Conservation (phyloP, 225 moss, liverwort and hornwort species). For the Rhytidiadelphus loreus region DNA sequence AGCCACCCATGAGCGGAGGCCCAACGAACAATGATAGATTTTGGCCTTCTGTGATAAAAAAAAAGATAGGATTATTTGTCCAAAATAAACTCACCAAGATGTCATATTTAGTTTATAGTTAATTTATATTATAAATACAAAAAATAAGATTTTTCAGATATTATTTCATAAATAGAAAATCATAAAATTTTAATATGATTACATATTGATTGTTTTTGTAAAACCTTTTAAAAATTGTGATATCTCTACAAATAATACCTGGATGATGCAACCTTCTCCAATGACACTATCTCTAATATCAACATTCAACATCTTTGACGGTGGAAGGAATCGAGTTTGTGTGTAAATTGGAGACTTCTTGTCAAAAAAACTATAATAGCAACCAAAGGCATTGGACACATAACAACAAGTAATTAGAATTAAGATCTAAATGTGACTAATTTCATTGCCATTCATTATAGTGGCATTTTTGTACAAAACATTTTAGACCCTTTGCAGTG, state of each 20-base stretch:
- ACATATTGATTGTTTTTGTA: background rate
- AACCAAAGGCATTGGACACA: constrained; percentile 7
- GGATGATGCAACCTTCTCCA: constrained; percentile 82
- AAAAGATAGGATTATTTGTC: background rate
- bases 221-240: background rate
- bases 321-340: constrained; percentile 65
- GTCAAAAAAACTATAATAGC: constrained; percentile 60
- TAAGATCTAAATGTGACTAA: background rate
- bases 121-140: background rate
- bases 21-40: constrained; percentile 71
- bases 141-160: background rate
- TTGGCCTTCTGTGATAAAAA: constrained; percentile 31
- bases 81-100: background rate
- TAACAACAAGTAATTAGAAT: background rate
- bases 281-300: constrained; percentile 72
- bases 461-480: background rate
- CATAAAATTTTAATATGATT: constrained; percentile 7
- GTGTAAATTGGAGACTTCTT: constrained; percentile 75
- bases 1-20: constrained; percentile 59
- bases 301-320: constrained; percentile 62
- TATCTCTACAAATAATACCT: background rate
- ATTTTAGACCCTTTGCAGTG: background rate
- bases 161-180: background rate
- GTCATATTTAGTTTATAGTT: background rate
- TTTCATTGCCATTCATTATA: background rate